Evolutionary conservation across 192 early-diverging fungal genomes (phyloP).

Genomic region (Backusella parvicylindrica): DNA sequence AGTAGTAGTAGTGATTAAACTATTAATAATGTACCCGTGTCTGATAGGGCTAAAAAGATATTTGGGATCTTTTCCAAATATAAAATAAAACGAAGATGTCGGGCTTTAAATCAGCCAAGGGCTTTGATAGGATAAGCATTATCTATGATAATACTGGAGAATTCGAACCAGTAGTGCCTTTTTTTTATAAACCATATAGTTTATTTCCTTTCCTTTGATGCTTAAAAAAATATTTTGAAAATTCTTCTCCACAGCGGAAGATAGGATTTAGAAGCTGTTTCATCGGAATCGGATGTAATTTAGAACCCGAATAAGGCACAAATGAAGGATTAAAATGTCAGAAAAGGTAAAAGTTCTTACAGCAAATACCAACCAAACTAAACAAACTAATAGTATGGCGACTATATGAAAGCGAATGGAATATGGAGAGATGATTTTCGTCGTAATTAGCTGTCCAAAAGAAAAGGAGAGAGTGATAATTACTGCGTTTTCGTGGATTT

Average conservation of each 20-base stretch:
- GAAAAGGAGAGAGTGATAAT: not conserved
- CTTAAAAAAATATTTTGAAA: not conserved
- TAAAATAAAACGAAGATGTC: not conserved
- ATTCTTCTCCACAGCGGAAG: not conserved
- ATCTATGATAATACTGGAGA: not conserved
- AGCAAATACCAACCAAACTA: not conserved
- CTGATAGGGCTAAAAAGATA: not conserved
- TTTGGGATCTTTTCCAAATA: not conserved
- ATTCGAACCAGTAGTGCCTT: not conserved
- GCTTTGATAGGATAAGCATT: not conserved
- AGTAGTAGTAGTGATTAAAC: not conserved
- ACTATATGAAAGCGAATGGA: not conserved
- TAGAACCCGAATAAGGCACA: not conserved
- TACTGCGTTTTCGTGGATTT: not conserved
- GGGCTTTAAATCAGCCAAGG: not conserved
- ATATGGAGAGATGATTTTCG: not conserved
- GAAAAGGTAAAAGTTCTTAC: not conserved
- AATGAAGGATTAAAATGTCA: not conserved
- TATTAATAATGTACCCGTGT: not conserved
- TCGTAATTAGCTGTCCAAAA: not conserved
- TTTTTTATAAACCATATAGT: not conserved
- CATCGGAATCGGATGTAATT: not conserved
- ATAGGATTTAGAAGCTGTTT: not conserved
- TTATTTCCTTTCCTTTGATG: not conserved
- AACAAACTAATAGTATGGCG: not conserved